Evolutionary conservation across 345 rosid species (phyloP), one percentile per base, ranked within the genome.

Genomic region (Brassica napus): DNA sequence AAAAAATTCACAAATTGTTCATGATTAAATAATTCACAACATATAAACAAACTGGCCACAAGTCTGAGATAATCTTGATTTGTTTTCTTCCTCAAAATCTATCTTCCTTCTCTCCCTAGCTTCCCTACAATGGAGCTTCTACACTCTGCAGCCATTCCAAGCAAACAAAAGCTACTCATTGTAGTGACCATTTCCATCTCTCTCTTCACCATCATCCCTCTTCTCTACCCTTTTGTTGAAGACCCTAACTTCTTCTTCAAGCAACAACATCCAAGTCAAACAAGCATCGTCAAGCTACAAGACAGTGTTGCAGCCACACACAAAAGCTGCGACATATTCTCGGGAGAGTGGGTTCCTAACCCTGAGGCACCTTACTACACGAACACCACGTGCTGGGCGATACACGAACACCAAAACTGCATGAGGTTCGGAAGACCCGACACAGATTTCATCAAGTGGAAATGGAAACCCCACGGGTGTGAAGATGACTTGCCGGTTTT

Each of bases 351-450:
- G 98, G 89, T 91, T 3, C 88, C 86, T 15, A 87, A 94, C 71
- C 87, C 76, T 0, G 85, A 85, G 3, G 95, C 90, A 1, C 98
- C 98, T 0, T 94, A 94, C 73, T 94, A 94, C 88, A 91, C 89
- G 1, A 92, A 94, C 85, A 79, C 80, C 73, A 91, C 95, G 14
- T 94, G 98, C 39, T 91, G 97, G 95, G 97, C 97, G 0, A 94
- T 94, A 60, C 97, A 94, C n/a, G 95, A 92, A 79, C 92, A 94
- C 69, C 98, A 94, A 76, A 92, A 94, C 79, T 94, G 98, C 87
- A 87, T 91, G 88, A 94, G 86, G 80, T 91, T 91, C 67, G 98
- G 97, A 18, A 83, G 94, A 58, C 95, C 94, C 0, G 98, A 94
- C 44, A 16, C 80, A 0, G 97, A 83, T 18, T 94, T 89, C 79